Evolutionary conservation across 495 filamentous ascomycete species (phyloP), one percentile per base, ranked within the genome.

Genomic region (Neurospora terricola): DNA sequence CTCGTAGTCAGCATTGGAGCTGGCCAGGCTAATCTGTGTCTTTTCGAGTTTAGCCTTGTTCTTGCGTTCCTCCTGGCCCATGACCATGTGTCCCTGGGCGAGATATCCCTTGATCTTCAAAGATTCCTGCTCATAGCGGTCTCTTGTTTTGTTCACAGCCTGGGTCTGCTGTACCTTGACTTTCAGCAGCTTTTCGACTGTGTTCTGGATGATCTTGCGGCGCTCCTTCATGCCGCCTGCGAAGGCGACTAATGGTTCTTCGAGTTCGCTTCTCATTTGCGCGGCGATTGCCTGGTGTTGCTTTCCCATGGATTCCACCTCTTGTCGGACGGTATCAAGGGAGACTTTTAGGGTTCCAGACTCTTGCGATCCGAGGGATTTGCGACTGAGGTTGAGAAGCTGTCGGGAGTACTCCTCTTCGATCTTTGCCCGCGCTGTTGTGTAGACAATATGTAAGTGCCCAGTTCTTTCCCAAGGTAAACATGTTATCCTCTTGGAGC

Each of bases 41-140:
- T 99, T 99, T 81, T 99, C 96, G 68, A 99, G 88, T 82, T 96
- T 97, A 34, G 95, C 93, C 84, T 99, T 99, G 81, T 99, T 99
- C 84, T 98, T 98, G 43, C 95, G 87, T 82, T 99, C 96, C 76
- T 99, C 96, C 73, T 99, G 96, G 12, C 96, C 96, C 96, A 98
- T 98, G 45, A 99, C 96, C 96, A 99, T 99, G 78, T 99, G 96
- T 21, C 96, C 96, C 81, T 99, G 96, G 10, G 96, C 96, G 21
- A 98, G 88, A 77, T 98, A 99, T 23, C 96, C 96, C 79, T 99
- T 99, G 77, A 99, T 98, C 78, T 96, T 95, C 21, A 99, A 86
- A 78, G 94, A 98, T 72, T 99, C 96, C 81, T 98, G 94, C 80
- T 99, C 96, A 76, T 94, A 99, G 37, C 90, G 89, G 84, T 99